Base-by-base conservation (phyloP, 441 rosid species). In the Aquilaria agallochum region DNA sequence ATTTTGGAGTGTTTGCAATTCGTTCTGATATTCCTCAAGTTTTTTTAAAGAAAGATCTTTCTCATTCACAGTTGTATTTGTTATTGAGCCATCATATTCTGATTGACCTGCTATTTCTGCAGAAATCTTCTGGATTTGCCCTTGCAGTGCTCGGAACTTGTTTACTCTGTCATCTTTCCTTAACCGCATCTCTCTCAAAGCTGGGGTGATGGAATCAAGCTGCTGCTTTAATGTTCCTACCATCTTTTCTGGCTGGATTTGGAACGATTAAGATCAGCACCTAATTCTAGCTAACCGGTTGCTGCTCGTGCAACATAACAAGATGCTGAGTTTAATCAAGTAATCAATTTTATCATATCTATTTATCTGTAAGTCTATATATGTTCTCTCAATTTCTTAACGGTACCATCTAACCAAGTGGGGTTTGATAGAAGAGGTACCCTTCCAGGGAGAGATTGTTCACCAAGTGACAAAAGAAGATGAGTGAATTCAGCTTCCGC, bases 401-500 rank as follows among this genome's bases (percentile, higher is more conserved):
- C 27, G 27, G 27, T 20, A 20, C 27, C 27, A 20, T 20, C 27
- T 20, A 20, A 20, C 27, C 27, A 20, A 20, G 27, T 20, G 27
- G 27, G 27, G 27, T 20, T 20, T 20, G 1, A 20, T 20, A 20
- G 27, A 20, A 20, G 27, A 20, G 27, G 31, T 86, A 95, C 99
- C 92, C 99, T 88, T 76, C 87, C 96, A 56, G 99, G 98, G 31
- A 88, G 89, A 68, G 97, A 95, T 66, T 88, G 72, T 85, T 95
- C 98, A 55, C 97, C 97, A 36, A 95, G 98, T 56, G 97, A 89
- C 68, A 95, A 65, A 69, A 95, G 92, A 78, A 95, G 92, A 75
- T 88, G 97, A 55, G 99, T 95, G 71, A 92, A 83, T 72, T 89
- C 99, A 40, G 98, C 96, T 83, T 94, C 99, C 58, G 99, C 88